phyloP scores from a whole-genome alignment of 2,329 filamentous ascomycete genomes.

The Paramyrothecium roridum region DNA sequence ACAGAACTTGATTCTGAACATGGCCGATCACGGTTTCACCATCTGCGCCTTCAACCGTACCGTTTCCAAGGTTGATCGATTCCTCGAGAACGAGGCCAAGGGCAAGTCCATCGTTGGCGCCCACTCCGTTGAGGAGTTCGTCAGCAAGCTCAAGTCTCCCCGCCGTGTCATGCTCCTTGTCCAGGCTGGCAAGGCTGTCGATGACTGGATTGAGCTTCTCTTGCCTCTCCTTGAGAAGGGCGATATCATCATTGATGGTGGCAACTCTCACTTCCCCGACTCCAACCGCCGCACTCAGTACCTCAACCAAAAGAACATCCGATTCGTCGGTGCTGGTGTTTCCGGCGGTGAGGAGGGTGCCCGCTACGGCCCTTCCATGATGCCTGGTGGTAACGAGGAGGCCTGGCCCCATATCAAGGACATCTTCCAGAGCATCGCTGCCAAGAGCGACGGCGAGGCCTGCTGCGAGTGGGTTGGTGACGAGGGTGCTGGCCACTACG shows the following conservation, averaged over 20 bases:
- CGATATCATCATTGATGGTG: slow-evolving; percentile 99
- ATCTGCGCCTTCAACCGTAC: slow-evolving; percentile 99
- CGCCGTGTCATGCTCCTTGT: slow-evolving; percentile 98
- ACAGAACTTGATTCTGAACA: slow-evolving; percentile 88
- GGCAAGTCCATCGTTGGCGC: slow-evolving; percentile 95
- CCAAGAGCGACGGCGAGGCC: slow-evolving; percentile 94
- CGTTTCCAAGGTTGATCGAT: slow-evolving; percentile 94
- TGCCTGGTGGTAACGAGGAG: slow-evolving; percentile 98
- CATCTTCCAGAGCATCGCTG: slow-evolving; percentile 95
- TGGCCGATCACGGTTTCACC: slow-evolving; percentile 90
- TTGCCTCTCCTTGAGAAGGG: slow-evolving; percentile 78
- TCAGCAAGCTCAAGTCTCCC: slow-evolving; percentile 94
- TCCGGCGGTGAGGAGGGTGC: slow-evolving; percentile 99
- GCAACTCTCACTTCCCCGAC: slow-evolving; percentile 98
- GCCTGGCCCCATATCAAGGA: slow-evolving; percentile 99
- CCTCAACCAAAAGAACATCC: slow-evolving; percentile 80
- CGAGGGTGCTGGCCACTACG: slow-evolving; percentile 98
- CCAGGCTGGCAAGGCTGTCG: slow-evolving; percentile 96
- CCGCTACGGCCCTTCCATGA: slow-evolving; percentile 93
- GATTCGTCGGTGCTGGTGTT: slow-evolving; percentile 95
- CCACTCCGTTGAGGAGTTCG: slow-evolving; percentile 90
- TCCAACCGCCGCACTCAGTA: slow-evolving; percentile 96
- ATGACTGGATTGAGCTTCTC: slow-evolving; percentile 97
- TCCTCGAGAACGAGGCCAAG: slow-evolving; percentile 88
- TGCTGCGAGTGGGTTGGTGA: slow-evolving; percentile 99